Percentiles rank a stretch among this genome's conserved stretches.
phyloP scores from a whole-genome alignment of 176 grass and related monocot species.

The Miscanthus lutarioriparius region DNA sequence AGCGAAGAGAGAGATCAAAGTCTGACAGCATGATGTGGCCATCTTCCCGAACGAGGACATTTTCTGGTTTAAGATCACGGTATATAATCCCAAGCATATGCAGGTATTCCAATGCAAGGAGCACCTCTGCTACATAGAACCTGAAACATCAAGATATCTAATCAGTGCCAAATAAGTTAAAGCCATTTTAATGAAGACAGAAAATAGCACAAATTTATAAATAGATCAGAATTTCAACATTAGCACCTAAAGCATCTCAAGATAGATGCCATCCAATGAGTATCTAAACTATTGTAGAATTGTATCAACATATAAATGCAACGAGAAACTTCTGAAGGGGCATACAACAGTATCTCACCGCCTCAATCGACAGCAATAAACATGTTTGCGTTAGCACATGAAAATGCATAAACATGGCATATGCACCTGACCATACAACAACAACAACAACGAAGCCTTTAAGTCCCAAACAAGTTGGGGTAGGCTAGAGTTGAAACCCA shows the following conservation, averaged over 20 bases:
- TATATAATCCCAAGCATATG: slow-evolving; percentile 98
- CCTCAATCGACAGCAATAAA: background rate
- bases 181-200: slow-evolving; percentile 1
- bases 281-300: background rate
- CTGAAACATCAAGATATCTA: slow-evolving; percentile 50
- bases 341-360: background rate
- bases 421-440: too few relatives aligned
- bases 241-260: background rate
- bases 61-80: slow-evolving; percentile 93
- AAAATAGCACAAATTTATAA: slow-evolving; percentile 7
- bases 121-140: slow-evolving; percentile 88
- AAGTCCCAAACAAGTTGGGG: too few relatives aligned
- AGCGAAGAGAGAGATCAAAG: slow-evolving; percentile 87
- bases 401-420: background rate
- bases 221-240: background rate
- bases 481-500: too few relatives aligned
- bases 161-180: background rate
- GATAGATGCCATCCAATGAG: background rate
- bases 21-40: slow-evolving; percentile 94
- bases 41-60: slow-evolving; percentile 86
- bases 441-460: too few relatives aligned
- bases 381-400: background rate
- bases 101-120: slow-evolving; percentile 81
- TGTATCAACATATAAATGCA: background rate
- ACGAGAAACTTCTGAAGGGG: background rate